Evolutionary conservation across 2,329 filamentous ascomycete genomes (phyloP).

Genomic region (Xylaria multiplex): DNA sequence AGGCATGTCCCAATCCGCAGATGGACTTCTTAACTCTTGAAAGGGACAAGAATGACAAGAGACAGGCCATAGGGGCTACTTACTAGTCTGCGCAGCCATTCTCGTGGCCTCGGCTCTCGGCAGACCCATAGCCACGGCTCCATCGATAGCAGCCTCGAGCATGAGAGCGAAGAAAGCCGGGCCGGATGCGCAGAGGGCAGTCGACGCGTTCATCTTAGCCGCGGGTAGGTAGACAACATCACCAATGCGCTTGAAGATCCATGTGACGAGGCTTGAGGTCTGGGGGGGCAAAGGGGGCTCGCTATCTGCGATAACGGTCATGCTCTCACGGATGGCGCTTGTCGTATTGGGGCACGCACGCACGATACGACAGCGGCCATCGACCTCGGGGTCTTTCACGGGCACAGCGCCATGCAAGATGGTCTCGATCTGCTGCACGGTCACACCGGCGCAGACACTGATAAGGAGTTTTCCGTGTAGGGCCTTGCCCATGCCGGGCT

Average conservation of each 20-base stretch:
- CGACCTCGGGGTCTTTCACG: conserved; percentile 56
- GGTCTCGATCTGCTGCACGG: conserved; percentile 72
- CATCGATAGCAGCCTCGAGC: conserved; percentile 79
- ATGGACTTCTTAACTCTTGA: not conserved
- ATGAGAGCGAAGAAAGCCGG: conserved; percentile 81
- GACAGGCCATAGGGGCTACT: conserved; percentile 8
- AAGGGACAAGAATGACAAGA: not conserved
- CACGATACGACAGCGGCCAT: conserved; percentile 71
- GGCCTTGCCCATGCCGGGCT: conserved; percentile 75
- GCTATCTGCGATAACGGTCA: conserved; percentile 79
- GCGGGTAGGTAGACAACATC: conserved; percentile 74
- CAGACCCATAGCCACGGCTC: conserved; percentile 81
- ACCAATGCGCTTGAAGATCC: conserved; percentile 81
- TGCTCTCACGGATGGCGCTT: conserved; percentile 79
- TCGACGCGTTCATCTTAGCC: conserved; percentile 75
- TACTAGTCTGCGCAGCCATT: conserved; percentile 79
- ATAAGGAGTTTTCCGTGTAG: conserved; percentile 83
- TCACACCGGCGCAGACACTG: conserved; percentile 82
- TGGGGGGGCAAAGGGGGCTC: conserved; percentile 65
- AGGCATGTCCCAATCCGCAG: not conserved
- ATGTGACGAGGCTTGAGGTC: conserved; percentile 70
- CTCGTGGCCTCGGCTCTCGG: conserved; percentile 76
- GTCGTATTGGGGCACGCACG: conserved; percentile 89
- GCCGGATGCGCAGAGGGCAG: conserved; percentile 77
- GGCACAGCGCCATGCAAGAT: conserved; percentile 68